phyloP scores from a whole-genome alignment of 805 yeast species.

The Kurtzmaniella cleridarum region DNA sequence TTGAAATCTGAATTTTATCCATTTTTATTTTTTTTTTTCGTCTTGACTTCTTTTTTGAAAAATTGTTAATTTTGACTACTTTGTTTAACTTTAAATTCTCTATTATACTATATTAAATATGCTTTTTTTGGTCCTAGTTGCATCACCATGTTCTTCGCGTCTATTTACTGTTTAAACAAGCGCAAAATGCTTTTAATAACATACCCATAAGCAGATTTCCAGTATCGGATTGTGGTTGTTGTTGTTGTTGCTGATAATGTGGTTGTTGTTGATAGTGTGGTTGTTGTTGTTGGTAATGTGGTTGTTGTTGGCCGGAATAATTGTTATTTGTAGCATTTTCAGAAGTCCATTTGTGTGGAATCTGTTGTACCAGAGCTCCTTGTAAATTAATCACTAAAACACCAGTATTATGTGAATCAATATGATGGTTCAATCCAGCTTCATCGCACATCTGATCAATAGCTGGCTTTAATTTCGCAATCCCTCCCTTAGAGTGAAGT shows the following conservation, averaged over 20 bases:
- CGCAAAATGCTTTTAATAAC: constrained; percentile 27
- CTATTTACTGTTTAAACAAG: constrained; percentile 20
- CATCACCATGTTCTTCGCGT: neutral
- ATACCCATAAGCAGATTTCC: constrained; percentile 24
- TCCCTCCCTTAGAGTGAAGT: constrained; percentile 70
- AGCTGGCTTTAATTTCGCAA: constrained; percentile 88
- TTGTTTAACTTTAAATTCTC: no score
- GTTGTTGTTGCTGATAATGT: constrained; percentile 17
- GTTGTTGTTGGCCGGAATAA: constrained; percentile 20
- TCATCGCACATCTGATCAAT: constrained; percentile 71
- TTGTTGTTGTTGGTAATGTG: constrained; percentile 14
- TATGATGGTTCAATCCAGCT: constrained; percentile 51
- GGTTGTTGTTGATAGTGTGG: constrained; percentile 11
- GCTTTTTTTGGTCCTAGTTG: neutral
- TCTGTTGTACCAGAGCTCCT: constrained; percentile 17
- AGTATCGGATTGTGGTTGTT: constrained; percentile 15
- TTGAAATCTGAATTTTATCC: no score
- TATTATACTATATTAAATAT: no score
- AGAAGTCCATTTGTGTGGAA: constrained; percentile 29
- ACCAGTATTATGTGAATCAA: constrained; percentile 74
- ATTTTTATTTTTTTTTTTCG: no score
- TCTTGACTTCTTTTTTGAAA: no score
- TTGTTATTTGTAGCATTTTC: constrained; percentile 14
- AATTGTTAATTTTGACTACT: no score
- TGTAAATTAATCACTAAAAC: constrained; percentile 66